Percentiles rank a stretch among this genome's conserved stretches.
phyloP scores from a whole-genome alignment of 73 alveolate species.

The Strombidium stylifer region DNA sequence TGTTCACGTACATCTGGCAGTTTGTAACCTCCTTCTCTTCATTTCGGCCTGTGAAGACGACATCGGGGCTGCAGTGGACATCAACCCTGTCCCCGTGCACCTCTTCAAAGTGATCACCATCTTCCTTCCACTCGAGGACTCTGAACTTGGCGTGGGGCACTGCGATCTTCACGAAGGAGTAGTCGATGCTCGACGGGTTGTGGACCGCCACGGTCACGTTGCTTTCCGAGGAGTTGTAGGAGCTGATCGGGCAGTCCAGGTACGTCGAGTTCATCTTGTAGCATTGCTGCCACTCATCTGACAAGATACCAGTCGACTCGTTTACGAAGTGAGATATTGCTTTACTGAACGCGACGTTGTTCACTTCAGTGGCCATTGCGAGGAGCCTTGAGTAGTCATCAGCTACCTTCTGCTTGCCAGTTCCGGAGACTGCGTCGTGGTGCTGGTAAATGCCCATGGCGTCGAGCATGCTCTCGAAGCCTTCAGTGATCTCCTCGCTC shows the following conservation, averaged over 20 bases:
- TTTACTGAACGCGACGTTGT: not conserved
- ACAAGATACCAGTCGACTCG: too few species aligned
- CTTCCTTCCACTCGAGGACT: too few species aligned
- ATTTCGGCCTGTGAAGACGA: not conserved
- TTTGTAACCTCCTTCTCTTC: not conserved
- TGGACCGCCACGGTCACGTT: constrained; percentile 17
- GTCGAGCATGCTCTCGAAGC: not conserved
- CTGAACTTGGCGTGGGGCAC: constrained; percentile 10
- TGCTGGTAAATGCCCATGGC: constrained; percentile 67
- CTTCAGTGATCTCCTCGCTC: not conserved
- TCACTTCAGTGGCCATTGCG: constrained; percentile 16
- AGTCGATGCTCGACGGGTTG: constrained; percentile 1
- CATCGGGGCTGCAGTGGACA: not conserved
- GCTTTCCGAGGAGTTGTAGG: not conserved
- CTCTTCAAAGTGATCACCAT: too few species aligned
- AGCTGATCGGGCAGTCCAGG: constrained; percentile 32
- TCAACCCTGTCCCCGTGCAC: too few species aligned
- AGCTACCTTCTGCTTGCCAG: constrained; percentile 31
- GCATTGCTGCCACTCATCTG: constrained; percentile 8
- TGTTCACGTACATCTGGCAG: constrained; percentile 7
- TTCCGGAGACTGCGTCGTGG: constrained; percentile 73
- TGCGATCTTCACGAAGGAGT: not conserved
- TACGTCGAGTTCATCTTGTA: constrained; percentile 11
- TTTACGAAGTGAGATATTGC: not conserved
- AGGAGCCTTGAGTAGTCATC: constrained; percentile 69